These are phyloP conservation scores for Neoascochyta sp. DNA, from an alignment of 2,329 filamentous ascomycete genomes.

Conservation along the genomic window DNA sequence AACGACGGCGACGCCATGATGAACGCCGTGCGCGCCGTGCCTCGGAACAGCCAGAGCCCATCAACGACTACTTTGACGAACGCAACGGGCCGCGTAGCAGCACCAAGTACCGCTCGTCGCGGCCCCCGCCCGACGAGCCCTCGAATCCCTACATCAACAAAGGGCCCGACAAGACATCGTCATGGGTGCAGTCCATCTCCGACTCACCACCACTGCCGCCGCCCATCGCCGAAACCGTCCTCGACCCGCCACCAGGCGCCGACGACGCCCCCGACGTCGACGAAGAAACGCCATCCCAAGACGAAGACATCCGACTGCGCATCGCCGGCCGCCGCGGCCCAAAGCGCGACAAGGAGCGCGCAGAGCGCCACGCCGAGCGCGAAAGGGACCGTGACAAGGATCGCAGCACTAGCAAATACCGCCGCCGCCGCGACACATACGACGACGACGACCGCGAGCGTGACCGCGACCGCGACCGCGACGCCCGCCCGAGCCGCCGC, in stretches of 20 bases:
- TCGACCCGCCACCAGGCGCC: conserved; percentile 38
- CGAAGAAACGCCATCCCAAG: conserved; percentile 36
- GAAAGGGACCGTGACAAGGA: conserved; percentile 27
- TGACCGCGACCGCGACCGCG: too few relatives aligned
- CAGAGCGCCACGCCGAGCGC: conserved; percentile 23
- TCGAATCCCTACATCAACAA: conserved; percentile 35
- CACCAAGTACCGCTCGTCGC: conserved; percentile 28
- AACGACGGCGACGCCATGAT: conserved; percentile 44
- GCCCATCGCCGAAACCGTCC: conserved; percentile 45
- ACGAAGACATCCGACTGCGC: conserved; percentile 39
- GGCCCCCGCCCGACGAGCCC: conserved; percentile 27
- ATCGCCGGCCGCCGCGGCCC: conserved; percentile 29
- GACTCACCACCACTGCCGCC: conserved; percentile 47
- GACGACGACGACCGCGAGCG: conserved; percentile 15
- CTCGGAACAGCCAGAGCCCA: conserved; percentile 36
- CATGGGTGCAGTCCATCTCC: conserved; percentile 48
- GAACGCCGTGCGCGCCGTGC: conserved; percentile 39
- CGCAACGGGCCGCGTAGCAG: conserved; percentile 30
- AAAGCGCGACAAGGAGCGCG: conserved; percentile 30
- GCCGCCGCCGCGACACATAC: conserved; percentile 24
- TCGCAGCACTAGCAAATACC: conserved; percentile 25
- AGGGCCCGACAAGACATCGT: conserved; percentile 48
- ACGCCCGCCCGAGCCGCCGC: conserved; percentile 17
- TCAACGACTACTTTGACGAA: conserved; percentile 45
- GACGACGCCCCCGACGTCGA: conserved; percentile 24